Conservation (phyloP, 805 yeast species). For the Ogataea dorogensis region DNA sequence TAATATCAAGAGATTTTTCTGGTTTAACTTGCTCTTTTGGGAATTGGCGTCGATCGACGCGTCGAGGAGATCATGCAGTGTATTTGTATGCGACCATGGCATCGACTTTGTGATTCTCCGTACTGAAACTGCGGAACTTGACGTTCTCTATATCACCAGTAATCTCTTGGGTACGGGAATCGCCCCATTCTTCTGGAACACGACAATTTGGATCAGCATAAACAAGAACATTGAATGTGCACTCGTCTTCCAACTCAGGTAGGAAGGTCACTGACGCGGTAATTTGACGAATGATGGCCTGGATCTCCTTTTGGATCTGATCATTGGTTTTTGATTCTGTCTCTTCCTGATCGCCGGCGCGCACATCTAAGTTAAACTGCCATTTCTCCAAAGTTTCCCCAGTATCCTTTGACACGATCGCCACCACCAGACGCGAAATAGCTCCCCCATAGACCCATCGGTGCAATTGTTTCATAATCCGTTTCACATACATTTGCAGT, state of each 20-base stretch:
- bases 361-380: slow-evolving; percentile 69
- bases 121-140: slow-evolving; percentile 63
- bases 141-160: slow-evolving; percentile 61
- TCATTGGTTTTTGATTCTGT: slow-evolving; percentile 35
- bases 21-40: slow-evolving; percentile 15
- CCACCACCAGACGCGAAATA: slow-evolving; percentile 67
- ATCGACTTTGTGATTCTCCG: slow-evolving; percentile 67
- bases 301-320: slow-evolving; percentile 71
- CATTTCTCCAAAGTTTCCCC: slow-evolving; percentile 77
- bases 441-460: slow-evolving; percentile 72
- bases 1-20: neutral
- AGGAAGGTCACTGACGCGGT: slow-evolving; percentile 84
- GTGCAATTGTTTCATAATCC: slow-evolving; percentile 66
- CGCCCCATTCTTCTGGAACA: slow-evolving; percentile 84
- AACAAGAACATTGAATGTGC: slow-evolving; percentile 82
- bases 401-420: slow-evolving; percentile 64
- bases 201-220: slow-evolving; percentile 67
- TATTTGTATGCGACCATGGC: slow-evolving; percentile 64
- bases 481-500: slow-evolving; percentile 63
- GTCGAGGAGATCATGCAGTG: slow-evolving; percentile 10
- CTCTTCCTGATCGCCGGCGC: slow-evolving; percentile 11
- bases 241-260: slow-evolving; percentile 63
- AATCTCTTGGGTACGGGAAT: slow-evolving; percentile 54
- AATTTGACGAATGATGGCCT: slow-evolving; percentile 81
- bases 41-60: slow-evolving; percentile 14